Evolutionary conservation across 129 eudicot species (phyloP).

Genomic region (Flaveria sonorensis): DNA sequence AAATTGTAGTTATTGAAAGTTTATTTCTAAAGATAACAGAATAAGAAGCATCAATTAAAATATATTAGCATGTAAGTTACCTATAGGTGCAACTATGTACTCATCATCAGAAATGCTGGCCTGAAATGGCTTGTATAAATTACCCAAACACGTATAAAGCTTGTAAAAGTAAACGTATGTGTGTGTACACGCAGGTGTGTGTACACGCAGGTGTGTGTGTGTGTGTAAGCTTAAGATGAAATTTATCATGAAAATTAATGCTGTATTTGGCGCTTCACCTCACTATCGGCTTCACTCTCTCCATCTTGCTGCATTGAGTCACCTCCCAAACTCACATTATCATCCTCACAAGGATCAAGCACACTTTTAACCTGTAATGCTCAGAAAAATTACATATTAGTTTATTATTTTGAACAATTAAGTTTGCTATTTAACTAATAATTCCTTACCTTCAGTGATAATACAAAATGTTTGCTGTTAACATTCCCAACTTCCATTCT

Average conservation of each 20-base stretch:
- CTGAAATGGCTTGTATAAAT: constrained; percentile 39
- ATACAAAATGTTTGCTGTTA: constrained; percentile 92
- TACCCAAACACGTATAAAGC: constrained; percentile 21
- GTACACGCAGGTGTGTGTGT: background rate
- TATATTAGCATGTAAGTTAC: constrained; percentile 41
- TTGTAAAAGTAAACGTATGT: constrained; percentile 1
- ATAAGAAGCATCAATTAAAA: background rate
- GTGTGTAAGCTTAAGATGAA: constrained; percentile 7
- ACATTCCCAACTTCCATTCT: constrained; percentile 98
- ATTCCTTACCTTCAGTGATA: constrained; percentile 77
- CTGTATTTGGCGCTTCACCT: constrained; percentile 47
- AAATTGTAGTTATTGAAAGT: background rate
- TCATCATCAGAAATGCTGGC: constrained; percentile 64
- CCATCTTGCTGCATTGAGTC: constrained; percentile 71
- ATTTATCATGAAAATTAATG: background rate
- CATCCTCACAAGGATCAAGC: constrained; percentile 96
- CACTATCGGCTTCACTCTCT: constrained; percentile 69
- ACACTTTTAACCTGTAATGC: constrained; percentile 84
- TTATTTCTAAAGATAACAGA: constrained; percentile 12
- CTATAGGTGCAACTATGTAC: constrained; percentile 75
- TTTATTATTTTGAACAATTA: background rate
- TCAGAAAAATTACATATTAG: background rate
- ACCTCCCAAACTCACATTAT: constrained; percentile 73
- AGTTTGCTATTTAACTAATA: constrained; percentile 7
- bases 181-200: too few species aligned